phyloP scores from a whole-genome alignment of 345 rosid species.

The Cardamine resedifolia region DNA sequence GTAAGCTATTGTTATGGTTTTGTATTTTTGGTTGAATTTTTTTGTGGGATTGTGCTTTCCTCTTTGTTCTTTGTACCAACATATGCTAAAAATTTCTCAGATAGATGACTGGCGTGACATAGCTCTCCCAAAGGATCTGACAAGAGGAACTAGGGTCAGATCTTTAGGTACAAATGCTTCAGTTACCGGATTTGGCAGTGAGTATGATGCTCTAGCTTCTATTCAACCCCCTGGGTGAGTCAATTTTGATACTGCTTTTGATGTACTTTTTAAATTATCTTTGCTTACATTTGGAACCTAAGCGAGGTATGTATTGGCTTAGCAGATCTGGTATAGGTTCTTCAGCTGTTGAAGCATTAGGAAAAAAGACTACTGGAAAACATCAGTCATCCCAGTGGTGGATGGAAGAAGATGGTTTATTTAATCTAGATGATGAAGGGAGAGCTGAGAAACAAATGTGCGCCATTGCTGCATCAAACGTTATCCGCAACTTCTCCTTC shows the following conservation, averaged over 20 bases:
- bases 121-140: constrained; percentile 65
- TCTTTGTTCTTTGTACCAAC: background rate
- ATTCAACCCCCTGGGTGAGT: constrained; percentile 54
- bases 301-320: constrained; percentile 17
- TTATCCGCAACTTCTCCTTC: constrained; percentile 92
- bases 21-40: background rate
- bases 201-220: constrained; percentile 59
- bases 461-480: constrained; percentile 90
- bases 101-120: constrained; percentile 98
- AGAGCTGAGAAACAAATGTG: constrained; percentile 89
- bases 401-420: constrained; percentile 86
- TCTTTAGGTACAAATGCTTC: constrained; percentile 64
- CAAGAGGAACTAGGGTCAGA: constrained; percentile 58
- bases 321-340: constrained; percentile 49
- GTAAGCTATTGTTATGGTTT: background rate
- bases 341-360: constrained; percentile 45
- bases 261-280: background rate
- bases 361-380: constrained; percentile 51
- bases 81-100: constrained; percentile 42
- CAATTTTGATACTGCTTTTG: background rate
- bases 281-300: constrained; percentile 5
- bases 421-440: constrained; percentile 90
- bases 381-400: constrained; percentile 73
- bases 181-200: constrained; percentile 80
- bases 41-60: background rate